Evolutionary conservation across 345 rosid genomes (phyloP), one percentile per base, ranked within the genome.

Genomic region (Citrus hindsii): DNA sequence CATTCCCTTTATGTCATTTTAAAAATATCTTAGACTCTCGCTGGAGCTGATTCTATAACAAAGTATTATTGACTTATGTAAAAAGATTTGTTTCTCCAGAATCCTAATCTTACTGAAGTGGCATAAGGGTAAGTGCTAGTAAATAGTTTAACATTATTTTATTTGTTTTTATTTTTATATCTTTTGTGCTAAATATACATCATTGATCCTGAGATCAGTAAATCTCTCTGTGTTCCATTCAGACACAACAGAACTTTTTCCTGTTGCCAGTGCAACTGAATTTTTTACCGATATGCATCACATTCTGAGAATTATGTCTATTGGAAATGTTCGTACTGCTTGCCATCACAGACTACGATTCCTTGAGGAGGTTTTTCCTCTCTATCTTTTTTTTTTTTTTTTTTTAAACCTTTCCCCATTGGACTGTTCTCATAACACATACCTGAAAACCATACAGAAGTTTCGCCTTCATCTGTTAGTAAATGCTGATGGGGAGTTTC

Each of bases 241-340:
- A 88, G 89, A 83, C 42, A 38, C 82, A 61, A 75, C 68, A 37
- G 87, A 88, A n/a, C 86, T 86, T 64, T 88, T 88, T 79, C 89
- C 89, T 46, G 88, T 87, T 7, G 88, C 87, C 14, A 82, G 76
- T 82, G 82, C 90, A 67, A 87, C 88, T 2, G 53, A 77, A 6
- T 87, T 87, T 80, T 87, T 87, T 76, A 87, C 88, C 62, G 90
- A 87, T 81, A 75, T 87, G 90, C 90, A 87, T 81, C 82, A 87
- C 72, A 73, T 87, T 62, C 80, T 85, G 63, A 82, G 67, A 79
- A 82, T 87, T 68, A 80, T 80, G 82, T 85, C 90, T 33, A 69
- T 75, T 42, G 90, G 90, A 78, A 86, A 86, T 84, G 88, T 83
- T 58, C 87, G 90, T 38, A 79, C 89, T 84, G 81, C 80, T 53